Conservation (phyloP, 208 protist species). For the Phytomonas francai region DNA sequence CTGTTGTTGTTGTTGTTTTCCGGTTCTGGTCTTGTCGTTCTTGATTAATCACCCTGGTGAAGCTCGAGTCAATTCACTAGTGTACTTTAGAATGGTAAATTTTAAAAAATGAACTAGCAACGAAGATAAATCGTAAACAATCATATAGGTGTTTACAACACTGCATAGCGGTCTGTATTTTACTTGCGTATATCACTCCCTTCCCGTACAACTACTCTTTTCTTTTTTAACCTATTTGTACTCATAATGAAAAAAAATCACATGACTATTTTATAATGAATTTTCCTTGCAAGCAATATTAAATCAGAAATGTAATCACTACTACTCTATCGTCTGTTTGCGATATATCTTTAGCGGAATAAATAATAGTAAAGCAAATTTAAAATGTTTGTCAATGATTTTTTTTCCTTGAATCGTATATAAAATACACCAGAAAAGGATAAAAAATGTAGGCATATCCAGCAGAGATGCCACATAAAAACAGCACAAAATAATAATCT, state of each 20-base stretch:
- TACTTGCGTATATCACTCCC: background rate
- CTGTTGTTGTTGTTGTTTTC: conserved; percentile 11
- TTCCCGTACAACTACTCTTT: background rate
- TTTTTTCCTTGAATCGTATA: background rate
- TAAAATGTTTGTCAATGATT: background rate
- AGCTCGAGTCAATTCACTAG: background rate
- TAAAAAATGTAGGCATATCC: background rate
- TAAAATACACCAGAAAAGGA: background rate
- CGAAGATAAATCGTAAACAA: background rate
- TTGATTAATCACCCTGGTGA: background rate
- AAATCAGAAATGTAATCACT: background rate
- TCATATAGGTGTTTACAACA: background rate
- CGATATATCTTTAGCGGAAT: background rate
- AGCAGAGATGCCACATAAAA: background rate
- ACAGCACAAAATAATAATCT: conserved; percentile 1
- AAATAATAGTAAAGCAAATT: background rate
- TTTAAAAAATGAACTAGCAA: background rate
- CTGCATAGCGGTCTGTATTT: background rate
- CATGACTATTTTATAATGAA: background rate
- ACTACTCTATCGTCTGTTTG: background rate
- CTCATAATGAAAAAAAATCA: background rate
- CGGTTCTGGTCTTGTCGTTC: background rate
- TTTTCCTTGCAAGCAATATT: background rate
- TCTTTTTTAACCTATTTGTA: background rate
- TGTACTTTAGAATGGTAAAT: conserved; percentile 2